Conservation (phyloP, 495 filamentous ascomycete genomes). For the Pseudomonodictys pantanalensis region DNA sequence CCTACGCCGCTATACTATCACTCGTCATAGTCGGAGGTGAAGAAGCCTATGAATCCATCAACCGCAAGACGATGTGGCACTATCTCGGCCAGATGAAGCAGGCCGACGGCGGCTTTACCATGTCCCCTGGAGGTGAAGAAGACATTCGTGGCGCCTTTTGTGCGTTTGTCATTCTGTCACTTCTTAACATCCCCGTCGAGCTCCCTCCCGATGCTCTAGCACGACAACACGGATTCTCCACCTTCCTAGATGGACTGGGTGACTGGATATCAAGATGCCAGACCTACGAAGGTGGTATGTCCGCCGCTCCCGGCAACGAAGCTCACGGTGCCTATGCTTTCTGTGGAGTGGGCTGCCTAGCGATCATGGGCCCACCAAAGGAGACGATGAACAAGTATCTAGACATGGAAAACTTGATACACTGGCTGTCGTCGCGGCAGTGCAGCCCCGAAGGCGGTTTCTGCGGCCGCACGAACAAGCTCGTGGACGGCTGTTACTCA, state of each 20-base stretch:
- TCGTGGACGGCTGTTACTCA: slow-evolving; percentile 96
- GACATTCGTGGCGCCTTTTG: slow-evolving; percentile 94
- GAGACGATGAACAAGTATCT: slow-evolving; percentile 70
- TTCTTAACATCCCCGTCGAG: slow-evolving; percentile 78
- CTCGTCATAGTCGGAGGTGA: slow-evolving; percentile 73
- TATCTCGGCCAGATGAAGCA: slow-evolving; percentile 86
- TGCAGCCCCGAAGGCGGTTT: slow-evolving; percentile 90
- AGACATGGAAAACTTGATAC: slow-evolving; percentile 70
- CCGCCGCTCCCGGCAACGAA: slow-evolving; percentile 74
- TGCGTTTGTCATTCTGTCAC: slow-evolving; percentile 73
- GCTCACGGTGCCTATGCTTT: slow-evolving; percentile 97
- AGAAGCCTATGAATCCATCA: slow-evolving; percentile 68
- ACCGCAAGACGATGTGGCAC: slow-evolving; percentile 80
- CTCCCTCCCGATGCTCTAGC: slow-evolving; percentile 63
- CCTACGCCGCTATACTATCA: slow-evolving; percentile 77
- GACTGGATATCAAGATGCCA: slow-evolving; percentile 82
- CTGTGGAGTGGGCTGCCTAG: slow-evolving; percentile 83
- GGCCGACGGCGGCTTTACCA: slow-evolving; percentile 74
- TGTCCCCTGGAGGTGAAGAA: slow-evolving; percentile 79
- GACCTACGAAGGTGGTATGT: slow-evolving; percentile 92
- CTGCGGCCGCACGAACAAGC: slow-evolving; percentile 91
- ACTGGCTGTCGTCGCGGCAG: slow-evolving; percentile 86
- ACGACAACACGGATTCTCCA: slow-evolving; percentile 45
- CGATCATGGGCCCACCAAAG: slow-evolving; percentile 74
- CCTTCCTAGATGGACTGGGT: slow-evolving; percentile 64